Conservation (phyloP, 1,139 yeast genomes). For the Kluyveromyces marxianus region DNA sequence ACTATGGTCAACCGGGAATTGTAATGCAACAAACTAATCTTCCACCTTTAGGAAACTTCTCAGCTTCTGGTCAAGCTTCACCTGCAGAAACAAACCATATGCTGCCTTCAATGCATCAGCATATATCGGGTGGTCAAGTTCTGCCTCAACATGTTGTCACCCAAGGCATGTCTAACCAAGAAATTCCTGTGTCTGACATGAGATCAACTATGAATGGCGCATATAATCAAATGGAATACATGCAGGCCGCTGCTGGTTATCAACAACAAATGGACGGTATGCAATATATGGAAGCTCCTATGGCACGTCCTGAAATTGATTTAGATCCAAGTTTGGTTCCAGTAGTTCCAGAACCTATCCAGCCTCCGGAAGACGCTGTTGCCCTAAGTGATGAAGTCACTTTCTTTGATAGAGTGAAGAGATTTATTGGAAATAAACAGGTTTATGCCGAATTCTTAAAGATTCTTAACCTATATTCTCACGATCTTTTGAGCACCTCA, state of each 20-base stretch:
- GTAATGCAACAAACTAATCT: slow-evolving; percentile 39
- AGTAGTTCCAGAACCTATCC: slow-evolving; percentile 79
- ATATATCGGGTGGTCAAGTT: slow-evolving; percentile 3
- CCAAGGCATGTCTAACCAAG: slow-evolving; percentile 23
- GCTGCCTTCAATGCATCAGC: slow-evolving; percentile 9
- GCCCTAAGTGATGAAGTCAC: slow-evolving; percentile 74
- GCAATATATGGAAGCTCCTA: slow-evolving; percentile 41
- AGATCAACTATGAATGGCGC: slow-evolving; percentile 21
- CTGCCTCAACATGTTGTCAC: slow-evolving; percentile 12
- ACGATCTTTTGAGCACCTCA: slow-evolving; percentile 78
- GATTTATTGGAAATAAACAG: slow-evolving; percentile 82
- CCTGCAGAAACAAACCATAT: slow-evolving; percentile 14
- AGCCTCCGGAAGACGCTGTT: slow-evolving; percentile 55
- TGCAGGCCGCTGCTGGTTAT: slow-evolving; percentile 1
- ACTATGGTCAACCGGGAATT: slow-evolving; percentile 5
- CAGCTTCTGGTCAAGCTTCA: slow-evolving; percentile 51
- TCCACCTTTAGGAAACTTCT: slow-evolving; percentile 95
- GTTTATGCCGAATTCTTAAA: slow-evolving; percentile 87
- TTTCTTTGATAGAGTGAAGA: slow-evolving; percentile 88
- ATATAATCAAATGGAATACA: slow-evolving; percentile 8
- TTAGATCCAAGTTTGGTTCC: slow-evolving; percentile 69
- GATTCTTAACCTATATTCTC: slow-evolving; percentile 76
- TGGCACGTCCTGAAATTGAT: slow-evolving; percentile 43
- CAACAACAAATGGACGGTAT: slow-evolving; percentile 12
- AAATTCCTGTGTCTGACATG: slow-evolving; percentile 33